Conservation (phyloP, 345 rosid genomes). For the Rubroshorea leprosula region DNA sequence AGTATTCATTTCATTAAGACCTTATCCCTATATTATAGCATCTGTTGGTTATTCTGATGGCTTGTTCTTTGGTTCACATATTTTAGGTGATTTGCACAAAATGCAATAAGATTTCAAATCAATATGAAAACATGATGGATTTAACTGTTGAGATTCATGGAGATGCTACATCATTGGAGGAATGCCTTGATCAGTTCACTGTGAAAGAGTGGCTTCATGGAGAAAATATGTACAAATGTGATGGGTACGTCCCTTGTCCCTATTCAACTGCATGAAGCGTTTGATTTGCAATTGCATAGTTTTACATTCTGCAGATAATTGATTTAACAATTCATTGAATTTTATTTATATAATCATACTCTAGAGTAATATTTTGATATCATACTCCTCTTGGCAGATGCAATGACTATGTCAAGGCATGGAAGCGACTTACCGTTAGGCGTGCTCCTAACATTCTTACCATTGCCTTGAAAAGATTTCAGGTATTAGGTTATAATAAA, state of each 20-base stretch:
- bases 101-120: conserved; percentile 70
- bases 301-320: neutral
- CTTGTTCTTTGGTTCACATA: conserved; percentile 8
- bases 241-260: conserved; percentile 51
- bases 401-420: conserved; percentile 91
- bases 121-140: conserved; percentile 98
- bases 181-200: conserved; percentile 90
- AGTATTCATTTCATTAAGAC: too few relatives aligned
- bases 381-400: conserved; percentile 37
- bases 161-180: conserved; percentile 82
- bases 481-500: conserved; percentile 34
- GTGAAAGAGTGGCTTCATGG: conserved; percentile 85
- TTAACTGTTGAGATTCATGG: conserved; percentile 94
- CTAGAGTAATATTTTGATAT: conserved; percentile 1
- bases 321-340: neutral
- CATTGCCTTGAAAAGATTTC: conserved; percentile 86
- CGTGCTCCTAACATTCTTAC: conserved; percentile 87
- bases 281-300: conserved; percentile 4
- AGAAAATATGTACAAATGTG: conserved; percentile 96
- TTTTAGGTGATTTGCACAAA: conserved; percentile 70
- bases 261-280: neutral
- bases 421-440: conserved; percentile 75
- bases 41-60: conserved; percentile 12
- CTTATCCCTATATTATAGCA: too few relatives aligned
- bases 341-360: neutral